These are phyloP conservation scores for Haematococcus sp. DNA, from an alignment of 139 green algal species.

Conservation along the genomic window DNA sequence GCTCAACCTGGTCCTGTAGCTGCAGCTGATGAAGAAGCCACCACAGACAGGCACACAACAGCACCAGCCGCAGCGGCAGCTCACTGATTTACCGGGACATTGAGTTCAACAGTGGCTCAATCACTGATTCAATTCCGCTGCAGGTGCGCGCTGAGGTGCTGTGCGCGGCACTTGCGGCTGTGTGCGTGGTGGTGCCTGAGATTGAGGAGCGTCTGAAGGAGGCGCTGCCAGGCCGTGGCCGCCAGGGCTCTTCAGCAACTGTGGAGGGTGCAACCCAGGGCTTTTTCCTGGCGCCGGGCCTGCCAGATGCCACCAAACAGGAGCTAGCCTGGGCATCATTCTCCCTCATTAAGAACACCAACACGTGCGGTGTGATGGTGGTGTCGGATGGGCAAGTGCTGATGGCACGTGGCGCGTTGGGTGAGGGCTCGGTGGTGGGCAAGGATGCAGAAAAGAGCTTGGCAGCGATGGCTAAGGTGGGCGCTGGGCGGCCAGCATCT, in stretches of 20 bases:
- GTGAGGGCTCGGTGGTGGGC: not conserved
- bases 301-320: constrained; percentile 40
- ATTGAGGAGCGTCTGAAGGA: constrained; percentile 72
- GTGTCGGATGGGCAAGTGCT: constrained; percentile 19
- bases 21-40: not conserved
- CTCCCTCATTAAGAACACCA: constrained; percentile 81
- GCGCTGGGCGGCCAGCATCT: not conserved
- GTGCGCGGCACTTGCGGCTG: constrained; percentile 52
- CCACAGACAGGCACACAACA: not conserved
- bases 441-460: constrained; percentile 3
- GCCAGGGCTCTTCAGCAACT: constrained; percentile 31
- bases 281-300: constrained; percentile 44
- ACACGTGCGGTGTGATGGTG: constrained; percentile 70
- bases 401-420: constrained; percentile 44
- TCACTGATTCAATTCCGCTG: not conserved
- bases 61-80: not conserved
- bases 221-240: constrained; percentile 54
- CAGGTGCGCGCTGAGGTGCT: constrained; percentile 69
- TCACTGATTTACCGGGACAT: too few relatives aligned
- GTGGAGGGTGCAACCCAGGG: constrained; percentile 50
- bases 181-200: constrained; percentile 60
- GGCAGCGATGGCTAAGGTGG: constrained; percentile 20
- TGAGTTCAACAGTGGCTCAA: not conserved
- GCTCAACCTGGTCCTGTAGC: too few relatives aligned
- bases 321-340: constrained; percentile 85